Evolutionary conservation across 768 basidiomycete genomes (phyloP), one percentile per base, ranked within the genome.

Genomic region (Kwoniella mangroviensis): DNA sequence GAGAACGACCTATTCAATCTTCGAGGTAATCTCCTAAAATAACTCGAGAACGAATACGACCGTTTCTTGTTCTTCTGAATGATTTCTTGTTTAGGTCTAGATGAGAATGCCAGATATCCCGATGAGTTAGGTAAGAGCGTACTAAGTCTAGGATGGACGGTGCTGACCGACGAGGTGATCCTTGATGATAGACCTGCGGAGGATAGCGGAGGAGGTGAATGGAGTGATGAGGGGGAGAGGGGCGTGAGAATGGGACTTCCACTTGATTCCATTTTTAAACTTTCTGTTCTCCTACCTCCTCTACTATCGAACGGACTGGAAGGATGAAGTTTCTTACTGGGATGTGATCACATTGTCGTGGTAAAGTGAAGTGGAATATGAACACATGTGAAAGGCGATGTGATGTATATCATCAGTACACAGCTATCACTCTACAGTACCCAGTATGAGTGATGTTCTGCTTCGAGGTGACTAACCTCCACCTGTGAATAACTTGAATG

Each of bases 191-290:
- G 24, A 6, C 62, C 62, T 34, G 62, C 62, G 26, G 86, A 86
- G 4, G 62, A 87, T 86, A 65, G 93, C 92, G 0, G 85, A 88
- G 52, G 92, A 92, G 52, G 82, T 92, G 79, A 83, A 94, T 69
- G 69, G 83, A 49, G 73, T 74, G 57, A 67, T 82, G 68, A 68
- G 73, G 91, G 90, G 73, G 84, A 91, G 71, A 84, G 86, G 68
- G 68, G 73, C 66, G 26, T 71, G 58, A 49, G 40, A 24, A 57
- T 57, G 15, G 56, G 56, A 57, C 56, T 57, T 26, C 56, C 34
- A 19, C 45, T 49, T 28, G 56, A 34, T 26, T 57, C 56, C 56
- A 57, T 57, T 24, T 21, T 57, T 55, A 55, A 7, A 3, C 53
- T 10, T 4, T n/a, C 21, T 26, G 12, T 7, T 21, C 21, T 12